Evolutionary conservation across 176 grass and related monocot genomes (phyloP), one percentile per base, ranked within the genome.

Genomic region (Carex parvula): DNA sequence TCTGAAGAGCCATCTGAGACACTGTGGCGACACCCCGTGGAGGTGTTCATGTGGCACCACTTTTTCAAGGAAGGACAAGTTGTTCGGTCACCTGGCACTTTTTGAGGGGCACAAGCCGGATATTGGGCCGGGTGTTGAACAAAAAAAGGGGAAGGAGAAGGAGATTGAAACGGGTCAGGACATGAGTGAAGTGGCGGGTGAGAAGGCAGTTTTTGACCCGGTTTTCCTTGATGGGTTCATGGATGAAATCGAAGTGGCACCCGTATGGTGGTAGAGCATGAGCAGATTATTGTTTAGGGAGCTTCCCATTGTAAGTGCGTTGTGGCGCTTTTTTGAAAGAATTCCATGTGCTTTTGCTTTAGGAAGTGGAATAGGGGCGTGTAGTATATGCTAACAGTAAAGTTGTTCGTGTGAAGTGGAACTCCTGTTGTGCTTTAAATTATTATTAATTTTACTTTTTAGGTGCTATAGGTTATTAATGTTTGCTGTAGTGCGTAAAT

Each of bases 21-120:
- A 99, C 88, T 99, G 96, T 37, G 96, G 96, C 1, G 88, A 94
- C 80, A 89, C 55, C 13, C 93, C 89, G 52, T 99, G 96, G 96
- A 89, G 91, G 64, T 99, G 96, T 91, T 94, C 96, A 30, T 99
- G 96, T 30, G 96, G 96, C 74, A 99, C 96, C 32, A 99, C 88
- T 50, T 99, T 99, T 87, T 95, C 96, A 20, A 92, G 96, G 78
- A 99, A 99, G 90, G 96, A 99, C 83, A 99, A 99, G 88, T 89
- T 99, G 14, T 99, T 99, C 62, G 93, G 93, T 18, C 96, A 99
- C 70, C 80, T 99, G 13, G 77, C 90, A 12, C 91, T 99, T 75
- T 99, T 99, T 74, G 96, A 99, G 59, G 96, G 96, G 60, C 96
- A 99, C 87, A 89, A 85, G 21, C 96, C 96, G 1, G 93, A 91